Conservation (phyloP, 306 rosid species). For the Vigna trinervia region DNA sequence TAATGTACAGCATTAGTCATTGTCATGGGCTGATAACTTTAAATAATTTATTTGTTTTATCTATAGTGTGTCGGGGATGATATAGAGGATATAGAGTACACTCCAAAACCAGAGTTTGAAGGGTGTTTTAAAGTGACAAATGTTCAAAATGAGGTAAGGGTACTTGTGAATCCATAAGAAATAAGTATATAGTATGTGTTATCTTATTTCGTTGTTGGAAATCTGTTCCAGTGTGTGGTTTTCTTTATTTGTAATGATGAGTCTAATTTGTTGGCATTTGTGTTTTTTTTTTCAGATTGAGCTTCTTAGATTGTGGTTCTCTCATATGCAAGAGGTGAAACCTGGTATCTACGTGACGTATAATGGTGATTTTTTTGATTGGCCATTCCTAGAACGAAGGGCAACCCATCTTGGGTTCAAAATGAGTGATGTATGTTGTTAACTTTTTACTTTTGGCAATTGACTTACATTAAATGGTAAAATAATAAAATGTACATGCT, state of each 20-base stretch:
- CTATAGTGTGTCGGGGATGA: constrained; percentile 94
- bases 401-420: constrained; percentile 84
- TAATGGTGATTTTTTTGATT: constrained; percentile 95
- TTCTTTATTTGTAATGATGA: not conserved
- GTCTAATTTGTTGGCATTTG: constrained; percentile 22
- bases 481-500: constrained; percentile 30
- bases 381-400: constrained; percentile 96
- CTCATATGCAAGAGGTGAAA: constrained; percentile 95
- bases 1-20: constrained; percentile 20
- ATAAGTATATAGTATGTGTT: constrained; percentile 8
- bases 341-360: constrained; percentile 98
- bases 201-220: constrained; percentile 33
- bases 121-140: constrained; percentile 88
- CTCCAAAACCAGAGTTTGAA: constrained; percentile 97
- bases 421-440: constrained; percentile 81
- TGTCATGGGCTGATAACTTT: constrained; percentile 30
- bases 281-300: constrained; percentile 58
- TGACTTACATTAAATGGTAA: constrained; percentile 31
- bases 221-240: constrained; percentile 20
- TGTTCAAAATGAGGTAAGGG: constrained; percentile 86
- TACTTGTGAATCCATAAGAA: constrained; percentile 19
- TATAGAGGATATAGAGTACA: constrained; percentile 89
- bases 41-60: constrained; percentile 44
- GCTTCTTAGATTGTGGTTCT: constrained; percentile 91
- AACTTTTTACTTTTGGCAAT: constrained; percentile 33